Percentiles rank a stretch among this genome's conserved stretches.
phyloP scores from a whole-genome alignment of 441 rosid species.

The Populus hybrid region DNA sequence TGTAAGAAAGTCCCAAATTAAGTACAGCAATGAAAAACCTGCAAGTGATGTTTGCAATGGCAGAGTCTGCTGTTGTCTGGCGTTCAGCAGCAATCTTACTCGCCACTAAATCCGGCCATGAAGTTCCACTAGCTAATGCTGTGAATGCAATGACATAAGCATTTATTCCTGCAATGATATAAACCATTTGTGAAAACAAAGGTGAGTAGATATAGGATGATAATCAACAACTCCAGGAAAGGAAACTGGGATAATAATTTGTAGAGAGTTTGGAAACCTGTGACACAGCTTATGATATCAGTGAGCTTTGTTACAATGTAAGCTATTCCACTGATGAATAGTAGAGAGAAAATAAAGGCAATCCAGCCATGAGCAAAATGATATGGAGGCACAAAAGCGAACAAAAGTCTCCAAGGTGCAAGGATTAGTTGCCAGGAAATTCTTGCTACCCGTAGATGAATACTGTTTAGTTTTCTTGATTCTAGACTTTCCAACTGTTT shows the following conservation, averaged over 20 bases:
- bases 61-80: slow-evolving; percentile 85
- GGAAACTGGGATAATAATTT: not conserved
- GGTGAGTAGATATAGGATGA: slow-evolving; percentile 1
- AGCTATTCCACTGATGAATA: slow-evolving; percentile 81
- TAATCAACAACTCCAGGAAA: slow-evolving; percentile 1
- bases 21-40: slow-evolving; percentile 39
- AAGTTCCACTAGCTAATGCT: slow-evolving; percentile 81
- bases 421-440: slow-evolving; percentile 58
- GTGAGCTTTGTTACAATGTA: slow-evolving; percentile 65
- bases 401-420: slow-evolving; percentile 73
- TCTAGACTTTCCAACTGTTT: slow-evolving; percentile 63
- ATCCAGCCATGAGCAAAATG: slow-evolving; percentile 90
- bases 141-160: slow-evolving; percentile 91
- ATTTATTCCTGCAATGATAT: slow-evolving; percentile 57
- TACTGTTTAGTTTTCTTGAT: slow-evolving; percentile 51
- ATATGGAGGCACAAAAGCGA: slow-evolving; percentile 89
- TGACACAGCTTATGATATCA: slow-evolving; percentile 83
- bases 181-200: not conserved
- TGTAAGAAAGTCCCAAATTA: not conserved
- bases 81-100: slow-evolving; percentile 97
- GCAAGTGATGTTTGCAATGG: slow-evolving; percentile 96
- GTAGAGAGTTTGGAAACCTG: slow-evolving; percentile 44
- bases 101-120: slow-evolving; percentile 96
- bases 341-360: slow-evolving; percentile 75
- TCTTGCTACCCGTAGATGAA: slow-evolving; percentile 38